Conservation (phyloP, 768 basidiomycete species). For the Boletellus ananas region DNA sequence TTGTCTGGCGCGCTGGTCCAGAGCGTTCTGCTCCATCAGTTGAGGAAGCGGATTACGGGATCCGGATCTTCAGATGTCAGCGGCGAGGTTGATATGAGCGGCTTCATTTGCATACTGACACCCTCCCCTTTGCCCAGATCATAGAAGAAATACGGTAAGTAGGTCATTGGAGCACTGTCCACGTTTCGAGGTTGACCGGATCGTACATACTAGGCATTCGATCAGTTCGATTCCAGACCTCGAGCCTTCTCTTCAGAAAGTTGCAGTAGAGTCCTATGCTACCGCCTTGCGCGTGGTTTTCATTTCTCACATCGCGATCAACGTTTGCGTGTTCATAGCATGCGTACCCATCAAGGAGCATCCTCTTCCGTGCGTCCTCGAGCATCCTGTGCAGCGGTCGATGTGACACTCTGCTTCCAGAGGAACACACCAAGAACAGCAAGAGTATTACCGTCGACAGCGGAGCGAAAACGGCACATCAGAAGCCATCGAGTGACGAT, state of each 20-base stretch:
- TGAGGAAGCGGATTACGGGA: conserved; percentile 73
- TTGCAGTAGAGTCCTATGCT: conserved; percentile 74
- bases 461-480: conserved; percentile 18
- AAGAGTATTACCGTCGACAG: conserved; percentile 49
- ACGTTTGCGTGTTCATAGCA: conserved; percentile 61
- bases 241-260: conserved; percentile 47
- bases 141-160: conserved; percentile 67
- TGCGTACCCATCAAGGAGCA: conserved; percentile 77
- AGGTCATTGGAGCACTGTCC: conserved; percentile 9
- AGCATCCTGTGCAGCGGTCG: conserved; percentile 15
- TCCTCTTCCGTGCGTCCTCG: conserved; percentile 42
- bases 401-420: conserved; percentile 33
- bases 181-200: conserved; percentile 14
- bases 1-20: conserved; percentile 83
- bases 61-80: conserved; percentile 69
- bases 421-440: conserved; percentile 60
- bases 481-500: conserved; percentile 14
- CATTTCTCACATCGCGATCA: conserved; percentile 69
- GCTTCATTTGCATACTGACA: conserved; percentile 18
- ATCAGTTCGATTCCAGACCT: conserved; percentile 68
- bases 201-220: conserved; percentile 49
- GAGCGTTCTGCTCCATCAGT: conserved; percentile 63
- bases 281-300: conserved; percentile 80
- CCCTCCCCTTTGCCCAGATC: conserved; percentile 43
- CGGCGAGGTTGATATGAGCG: conserved; percentile 26